phyloP scores from a whole-genome alignment of 2,329 filamentous ascomycete genomes.

The Chaetomiaceae sp. region DNA sequence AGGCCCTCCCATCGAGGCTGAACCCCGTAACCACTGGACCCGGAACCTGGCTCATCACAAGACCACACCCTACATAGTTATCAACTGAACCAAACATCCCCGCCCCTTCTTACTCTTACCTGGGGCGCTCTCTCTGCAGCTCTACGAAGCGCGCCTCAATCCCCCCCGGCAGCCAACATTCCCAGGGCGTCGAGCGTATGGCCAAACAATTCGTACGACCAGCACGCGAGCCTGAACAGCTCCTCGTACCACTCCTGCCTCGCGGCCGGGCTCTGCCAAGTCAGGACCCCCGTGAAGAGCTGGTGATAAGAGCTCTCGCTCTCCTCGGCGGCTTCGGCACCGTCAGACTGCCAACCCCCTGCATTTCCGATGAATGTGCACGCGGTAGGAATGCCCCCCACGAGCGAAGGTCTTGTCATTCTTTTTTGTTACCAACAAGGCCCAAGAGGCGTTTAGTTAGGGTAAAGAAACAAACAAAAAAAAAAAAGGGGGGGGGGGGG shows the following conservation, averaged over 20 bases:
- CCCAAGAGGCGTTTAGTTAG: not conserved
- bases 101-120: no score
- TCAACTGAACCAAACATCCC: no score
- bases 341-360: constrained; percentile 3
- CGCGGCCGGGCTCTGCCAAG: constrained; percentile 6
- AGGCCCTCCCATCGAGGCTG: no score
- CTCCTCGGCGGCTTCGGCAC: not conserved
- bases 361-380: not conserved
- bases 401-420: not conserved
- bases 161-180: constrained; percentile 6
- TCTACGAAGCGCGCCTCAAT: constrained; percentile 3
- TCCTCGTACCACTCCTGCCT: constrained; percentile 10
- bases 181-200: constrained; percentile 4
- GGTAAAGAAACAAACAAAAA: not conserved
- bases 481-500: not conserved
- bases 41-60: no score
- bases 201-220: constrained; percentile 9
- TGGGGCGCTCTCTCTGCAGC: constrained; percentile 1
- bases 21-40: no score
- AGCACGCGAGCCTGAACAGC: constrained; percentile 4
- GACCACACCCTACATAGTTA: no score
- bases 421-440: constrained; percentile 1
- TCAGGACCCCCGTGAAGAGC: constrained; percentile 8
- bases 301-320: not conserved
- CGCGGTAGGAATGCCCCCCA: not conserved